Evolutionary conservation across 345 rosid species (phyloP).

Genomic region (Dipteronia sinensis): DNA sequence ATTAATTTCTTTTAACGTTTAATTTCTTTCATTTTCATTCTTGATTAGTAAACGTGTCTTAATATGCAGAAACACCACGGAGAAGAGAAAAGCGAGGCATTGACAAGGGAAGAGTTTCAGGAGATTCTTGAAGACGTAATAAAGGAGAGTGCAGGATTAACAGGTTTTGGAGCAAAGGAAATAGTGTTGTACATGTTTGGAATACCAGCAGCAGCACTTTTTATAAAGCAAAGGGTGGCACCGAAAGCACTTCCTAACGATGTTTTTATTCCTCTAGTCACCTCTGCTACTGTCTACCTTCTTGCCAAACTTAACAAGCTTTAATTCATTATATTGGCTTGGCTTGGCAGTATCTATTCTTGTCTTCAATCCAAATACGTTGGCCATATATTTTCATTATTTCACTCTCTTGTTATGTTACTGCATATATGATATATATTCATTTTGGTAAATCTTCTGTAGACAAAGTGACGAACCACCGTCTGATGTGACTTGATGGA

Average conservation of each 20-base stretch:
- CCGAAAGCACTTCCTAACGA: slow-evolving; percentile 58
- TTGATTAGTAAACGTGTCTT: too few species aligned
- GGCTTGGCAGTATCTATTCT: too few species aligned
- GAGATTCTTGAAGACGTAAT: slow-evolving; percentile 61
- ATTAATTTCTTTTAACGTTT: too few species aligned
- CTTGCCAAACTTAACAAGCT: slow-evolving; percentile 76
- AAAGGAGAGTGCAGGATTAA: slow-evolving; percentile 46
- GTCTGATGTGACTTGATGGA: too few species aligned
- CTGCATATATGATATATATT: too few species aligned
- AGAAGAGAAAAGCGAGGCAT: slow-evolving; percentile 23
- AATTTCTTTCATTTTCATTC: background rate
- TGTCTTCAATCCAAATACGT: too few species aligned
- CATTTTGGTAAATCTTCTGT: too few species aligned
- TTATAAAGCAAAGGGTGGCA: slow-evolving; percentile 55
- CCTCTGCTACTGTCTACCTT: slow-evolving; percentile 75
- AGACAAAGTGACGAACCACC: too few species aligned
- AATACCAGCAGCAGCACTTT: slow-evolving; percentile 52
- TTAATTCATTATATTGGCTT: slow-evolving; percentile 22
- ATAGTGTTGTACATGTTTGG: slow-evolving; percentile 63
- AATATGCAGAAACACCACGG: slow-evolving; percentile 46
- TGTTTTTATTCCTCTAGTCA: slow-evolving; percentile 68
- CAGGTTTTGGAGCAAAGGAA: slow-evolving; percentile 74
- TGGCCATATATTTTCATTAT: too few species aligned
- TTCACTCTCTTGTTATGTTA: too few species aligned
- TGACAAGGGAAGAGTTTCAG: slow-evolving; percentile 62